Evolutionary conservation across 2,329 filamentous ascomycete species (phyloP).

Genomic region (Hirsutella minnesotensis): DNA sequence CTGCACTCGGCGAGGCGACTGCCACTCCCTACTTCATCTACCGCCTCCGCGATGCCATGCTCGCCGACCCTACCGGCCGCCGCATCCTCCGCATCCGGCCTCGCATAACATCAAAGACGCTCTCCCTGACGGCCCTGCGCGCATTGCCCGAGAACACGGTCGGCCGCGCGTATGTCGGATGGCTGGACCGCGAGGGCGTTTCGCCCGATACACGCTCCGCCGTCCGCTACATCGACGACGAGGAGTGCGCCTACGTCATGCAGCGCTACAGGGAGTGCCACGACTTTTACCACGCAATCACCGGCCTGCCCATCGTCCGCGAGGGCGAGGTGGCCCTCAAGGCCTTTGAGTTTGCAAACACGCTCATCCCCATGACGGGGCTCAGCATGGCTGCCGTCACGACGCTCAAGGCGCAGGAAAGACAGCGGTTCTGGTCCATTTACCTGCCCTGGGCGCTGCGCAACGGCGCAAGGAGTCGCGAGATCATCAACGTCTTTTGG

Average conservation of each 20-base stretch:
- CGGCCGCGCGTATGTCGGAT: slow-evolving; percentile 71
- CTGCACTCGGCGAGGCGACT: slow-evolving; percentile 85
- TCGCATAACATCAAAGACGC: slow-evolving; percentile 67
- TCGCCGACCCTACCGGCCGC: slow-evolving; percentile 68
- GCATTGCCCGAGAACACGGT: slow-evolving; percentile 60
- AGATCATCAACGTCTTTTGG: slow-evolving; percentile 96
- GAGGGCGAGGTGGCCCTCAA: slow-evolving; percentile 97
- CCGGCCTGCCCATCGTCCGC: slow-evolving; percentile 78
- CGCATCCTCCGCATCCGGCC: slow-evolving; percentile 85
- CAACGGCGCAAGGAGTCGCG: slow-evolving; percentile 65
- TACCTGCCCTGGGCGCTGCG: slow-evolving; percentile 86
- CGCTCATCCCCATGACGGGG: slow-evolving; percentile 87
- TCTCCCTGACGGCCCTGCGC: slow-evolving; percentile 57
- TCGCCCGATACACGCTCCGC: slow-evolving; percentile 74
- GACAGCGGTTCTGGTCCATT: slow-evolving; percentile 57
- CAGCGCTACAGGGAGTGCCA: slow-evolving; percentile 95
- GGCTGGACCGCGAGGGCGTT: slow-evolving; percentile 91
- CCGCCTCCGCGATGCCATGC: slow-evolving; percentile 86
- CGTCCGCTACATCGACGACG: slow-evolving; percentile 87
- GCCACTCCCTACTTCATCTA: slow-evolving; percentile 92
- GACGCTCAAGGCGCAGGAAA: slow-evolving; percentile 72
- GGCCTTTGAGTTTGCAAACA: slow-evolving; percentile 95
- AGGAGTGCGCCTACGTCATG: slow-evolving; percentile 96
- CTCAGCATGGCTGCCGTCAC: slow-evolving; percentile 76
- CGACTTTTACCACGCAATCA: slow-evolving; percentile 94